Evolutionary conservation across 306 rosid species (phyloP), one percentile per base, ranked within the genome.

Genomic region (Castanopsis chinensis): DNA sequence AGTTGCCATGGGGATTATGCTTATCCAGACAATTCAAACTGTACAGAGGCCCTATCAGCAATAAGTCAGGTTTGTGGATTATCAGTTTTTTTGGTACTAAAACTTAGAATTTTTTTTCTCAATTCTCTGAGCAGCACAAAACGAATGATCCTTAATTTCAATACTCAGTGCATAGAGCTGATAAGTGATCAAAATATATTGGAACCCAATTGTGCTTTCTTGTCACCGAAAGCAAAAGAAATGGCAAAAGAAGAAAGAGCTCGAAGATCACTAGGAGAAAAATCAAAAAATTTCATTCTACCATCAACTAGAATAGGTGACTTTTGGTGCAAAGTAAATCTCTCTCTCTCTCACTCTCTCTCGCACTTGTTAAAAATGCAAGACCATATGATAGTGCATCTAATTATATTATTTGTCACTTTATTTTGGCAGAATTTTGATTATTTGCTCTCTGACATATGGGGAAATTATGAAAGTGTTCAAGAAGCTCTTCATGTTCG

Each of bases 1-100:
- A 49, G 43, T 72, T 79, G 83, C 83, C 65, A 51, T 51, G 83
- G 72, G 28, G n/a, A 79, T 73, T 79, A 79, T 55, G 83, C 74
- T 1, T 32, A 71, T 72, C 19, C 78, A 51, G 64, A 3, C 51
- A 33, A 27, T 61, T 37, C 78, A 32, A 43, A 11, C 52, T 68
- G 72, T 45, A 68, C 52, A n/a, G 72, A 68, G 51, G 52, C 72
- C n/a, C 72, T 68, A 33, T 33, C 72, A 68, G 52, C 72, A 68
- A 68, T 68, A 35, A 18, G 17, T 15, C 27, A 68, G 72, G 72
- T 68, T 68, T 68, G 52, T 20, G 45, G 52, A 35, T 35, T 59
- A 7, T 59, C 4, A 11, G 8, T n/a, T 14, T 1, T 18, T 32
- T 30, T 63, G 69, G 5, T 27, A 61, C 14, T 15, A 13, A 12